Evolutionary conservation across 805 yeast species (phyloP), one percentile per base, ranked within the genome.

Genomic region (Aciculoconidium aculeatum): DNA sequence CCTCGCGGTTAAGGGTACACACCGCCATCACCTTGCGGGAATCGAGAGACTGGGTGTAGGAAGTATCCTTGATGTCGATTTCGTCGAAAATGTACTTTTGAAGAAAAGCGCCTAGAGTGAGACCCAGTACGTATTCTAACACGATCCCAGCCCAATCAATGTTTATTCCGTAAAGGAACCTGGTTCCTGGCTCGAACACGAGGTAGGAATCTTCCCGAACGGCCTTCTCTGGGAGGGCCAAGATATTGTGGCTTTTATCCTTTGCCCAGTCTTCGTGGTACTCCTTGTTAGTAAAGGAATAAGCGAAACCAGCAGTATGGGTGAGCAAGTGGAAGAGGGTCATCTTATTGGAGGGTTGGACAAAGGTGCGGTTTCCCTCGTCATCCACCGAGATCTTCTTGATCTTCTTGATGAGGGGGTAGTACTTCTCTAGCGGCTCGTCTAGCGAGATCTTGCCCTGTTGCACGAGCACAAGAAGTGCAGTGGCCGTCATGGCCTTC

Each of bases 131-230:
- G 8, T 43, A 48, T 32, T 59, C 55, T 12, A 63, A 44, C 4
- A 61, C 39, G 15, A 55, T 39, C 2, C 70, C 68, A 5, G 55
- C 47, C 60, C 64, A 57, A 33, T 63, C 70, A 15, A 43, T 40
- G 21, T 51, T 47, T 28, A 53, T 55, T 7, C 70, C 68, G 35
- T 63, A 63, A 24, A 36, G 39, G 53, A 58, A 62, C 11, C 42
- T 31, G 1, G 60, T 34, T 2, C 68, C 69, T 5, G 69, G 69
- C 35, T 63, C 67, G 28, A 40, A 35, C 4, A 10, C 7, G n/a
- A 21, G 11, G 11, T n/a, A 21, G 7, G 32, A 17, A 13, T 23
- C 30, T 11, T 20, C 32, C 19, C 20, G 14, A 11, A 25, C 15
- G 8, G 27, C 23, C 11, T 17, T 13, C 7, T 12, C 6, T 3